phyloP scores from a whole-genome alignment of 345 rosid species.

The Physaria fendleri region DNA sequence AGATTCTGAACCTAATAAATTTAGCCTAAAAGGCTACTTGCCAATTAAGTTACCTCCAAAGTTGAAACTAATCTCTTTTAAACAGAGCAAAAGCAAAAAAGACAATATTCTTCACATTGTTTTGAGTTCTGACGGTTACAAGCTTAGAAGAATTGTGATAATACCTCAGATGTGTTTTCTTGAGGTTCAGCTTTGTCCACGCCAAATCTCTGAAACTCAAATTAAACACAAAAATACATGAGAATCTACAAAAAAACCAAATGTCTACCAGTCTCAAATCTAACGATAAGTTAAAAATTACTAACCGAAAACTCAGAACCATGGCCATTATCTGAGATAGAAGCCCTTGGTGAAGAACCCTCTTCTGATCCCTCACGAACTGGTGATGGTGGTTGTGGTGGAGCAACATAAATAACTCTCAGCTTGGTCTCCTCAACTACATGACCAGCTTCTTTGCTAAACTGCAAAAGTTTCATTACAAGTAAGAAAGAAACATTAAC shows the following conservation, averaged over 20 bases:
- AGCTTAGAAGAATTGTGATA: background rate
- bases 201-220: constrained; percentile 25
- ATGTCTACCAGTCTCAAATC: background rate
- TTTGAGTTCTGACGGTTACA: background rate
- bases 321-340: constrained; percentile 50
- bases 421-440: constrained; percentile 68
- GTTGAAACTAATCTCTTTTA: background rate
- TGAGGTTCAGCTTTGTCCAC: constrained; percentile 30
- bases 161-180: constrained; percentile 45
- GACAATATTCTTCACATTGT: background rate
- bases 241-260: background rate
- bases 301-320: constrained; percentile 54
- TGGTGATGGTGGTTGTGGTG: constrained; percentile 74
- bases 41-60: constrained; percentile 4
- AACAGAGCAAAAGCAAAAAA: constrained; percentile 3
- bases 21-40: constrained; percentile 9
- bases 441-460: constrained; percentile 54
- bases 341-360: constrained; percentile 64
- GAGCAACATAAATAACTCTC: constrained; percentile 65
- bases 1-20: constrained; percentile 15
- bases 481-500: background rate
- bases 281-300: constrained; percentile 6
- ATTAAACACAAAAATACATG: background rate
- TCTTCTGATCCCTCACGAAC: constrained; percentile 91
- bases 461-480: constrained; percentile 40